Base-by-base conservation (phyloP, 306 rosid species). In the Fragaria ananassa region DNA sequence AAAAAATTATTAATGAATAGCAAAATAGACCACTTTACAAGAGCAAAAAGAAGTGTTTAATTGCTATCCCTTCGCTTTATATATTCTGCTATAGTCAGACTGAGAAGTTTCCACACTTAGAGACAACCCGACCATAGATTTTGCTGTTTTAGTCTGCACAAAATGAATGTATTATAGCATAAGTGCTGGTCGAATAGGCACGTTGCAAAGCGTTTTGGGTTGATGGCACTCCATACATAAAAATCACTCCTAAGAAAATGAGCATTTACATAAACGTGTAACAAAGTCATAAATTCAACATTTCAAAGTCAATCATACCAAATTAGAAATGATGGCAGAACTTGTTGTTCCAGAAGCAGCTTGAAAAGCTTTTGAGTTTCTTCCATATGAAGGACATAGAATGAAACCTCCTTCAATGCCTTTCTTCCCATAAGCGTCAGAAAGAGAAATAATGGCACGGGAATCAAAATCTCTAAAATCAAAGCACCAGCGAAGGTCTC, bases 401-500 rank as follows among this genome's bases (percentile, higher is more conserved):
- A 95, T 84, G 83, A 95, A 95, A 51, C 99, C 90, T 71, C 93
- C 97, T 44, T 95, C 97, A 49, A 85, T 72, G 72, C 70, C 91
- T 87, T 86, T 90, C 84, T 87, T 86, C 70, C 97, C 97, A 27
- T 81, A 88, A 37, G 88, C 86, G 84, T 87, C 97, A 44, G 97
- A 83, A 53, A 95, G 97, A 70, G 80, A 81, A 83, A 90, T 76
- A 71, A 95, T 89, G 19, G 97, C 96, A 66, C 97, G 97, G 60
- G 96, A 85, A 81, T 79, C 89, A 95, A 92, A 92, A 77, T 95
- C 99, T 95, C 99, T 95, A 80, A 95, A 95, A 81, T 95, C 99
- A 92, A 95, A 91, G 88, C 99, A 95, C 99, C 99, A 95, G 70
- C 91, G 97, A 78, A 92, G 97, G 67, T 95, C 99, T 79, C 97